Percentiles rank a stretch among this genome's conserved stretches.
These are phyloP conservation scores for Tulasnella sp. DNA, from an alignment of 768 basidiomycete species.

Conservation along the genomic window DNA sequence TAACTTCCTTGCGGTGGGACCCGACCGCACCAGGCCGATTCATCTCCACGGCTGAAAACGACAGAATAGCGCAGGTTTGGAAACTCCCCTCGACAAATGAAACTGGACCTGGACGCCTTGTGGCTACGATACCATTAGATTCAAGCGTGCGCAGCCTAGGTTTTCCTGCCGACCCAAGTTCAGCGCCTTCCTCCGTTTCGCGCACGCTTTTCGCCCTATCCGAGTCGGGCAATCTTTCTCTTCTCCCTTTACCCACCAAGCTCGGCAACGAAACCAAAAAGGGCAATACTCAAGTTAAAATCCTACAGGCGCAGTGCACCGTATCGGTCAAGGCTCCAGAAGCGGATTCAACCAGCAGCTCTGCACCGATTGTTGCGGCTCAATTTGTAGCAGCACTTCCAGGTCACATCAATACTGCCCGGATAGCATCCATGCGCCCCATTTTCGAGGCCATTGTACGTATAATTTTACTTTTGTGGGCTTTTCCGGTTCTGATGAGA, in stretches of 20 bases:
- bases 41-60: constrained; percentile 57
- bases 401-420: constrained; percentile 50
- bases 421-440: constrained; percentile 52
- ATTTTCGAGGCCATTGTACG: constrained; percentile 59
- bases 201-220: constrained; percentile 53
- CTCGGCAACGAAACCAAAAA: constrained; percentile 36
- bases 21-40: constrained; percentile 46
- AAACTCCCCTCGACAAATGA: constrained; percentile 39
- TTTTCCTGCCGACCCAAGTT: constrained; percentile 26
- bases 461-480: constrained; percentile 26
- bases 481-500: not conserved
- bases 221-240: constrained; percentile 54
- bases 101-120: constrained; percentile 46
- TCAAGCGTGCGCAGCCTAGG: constrained; percentile 49
- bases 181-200: constrained; percentile 31
- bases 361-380: constrained; percentile 45
- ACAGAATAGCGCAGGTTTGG: constrained; percentile 63
- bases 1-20: constrained; percentile 53
- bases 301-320: constrained; percentile 51
- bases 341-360: constrained; percentile 32
- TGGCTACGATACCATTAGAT: constrained; percentile 60
- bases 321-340: constrained; percentile 38
- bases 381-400: constrained; percentile 43
- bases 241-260: constrained; percentile 43
- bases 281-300: constrained; percentile 46